These are phyloP conservation scores for Verticillium alfalfae DNA, from an alignment of 2,329 filamentous ascomycete genomes.

Conservation along the genomic window DNA sequence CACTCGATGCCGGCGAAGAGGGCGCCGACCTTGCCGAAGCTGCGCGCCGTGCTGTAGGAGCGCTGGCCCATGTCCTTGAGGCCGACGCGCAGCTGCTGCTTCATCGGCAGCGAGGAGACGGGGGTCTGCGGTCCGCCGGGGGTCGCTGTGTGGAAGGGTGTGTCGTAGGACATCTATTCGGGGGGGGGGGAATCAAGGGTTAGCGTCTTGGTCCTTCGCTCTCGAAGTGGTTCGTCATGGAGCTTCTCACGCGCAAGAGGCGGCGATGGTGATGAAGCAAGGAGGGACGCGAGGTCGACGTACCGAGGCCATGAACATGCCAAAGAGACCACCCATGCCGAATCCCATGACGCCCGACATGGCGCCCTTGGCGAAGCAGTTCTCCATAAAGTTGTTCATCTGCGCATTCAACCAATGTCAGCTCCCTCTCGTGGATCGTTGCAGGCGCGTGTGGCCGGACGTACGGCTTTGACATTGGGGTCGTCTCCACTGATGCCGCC, in stretches of 20 bases:
- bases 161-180: conserved; percentile 92
- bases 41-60: conserved; percentile 80
- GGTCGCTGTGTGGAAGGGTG: conserved; percentile 60
- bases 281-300: conserved; percentile 18
- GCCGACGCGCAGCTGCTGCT: conserved; percentile 76
- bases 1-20: conserved; percentile 93
- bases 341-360: conserved; percentile 93
- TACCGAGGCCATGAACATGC: conserved; percentile 97
- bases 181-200: not conserved
- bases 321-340: conserved; percentile 87
- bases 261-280: conserved; percentile 2
- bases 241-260: no score
- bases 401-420: conserved; percentile 23
- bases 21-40: conserved; percentile 89
- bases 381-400: conserved; percentile 86
- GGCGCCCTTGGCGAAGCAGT: conserved; percentile 80
- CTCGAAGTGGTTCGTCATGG: no score
- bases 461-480: conserved; percentile 45
- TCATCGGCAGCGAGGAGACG: conserved; percentile 64
- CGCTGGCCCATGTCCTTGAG: conserved; percentile 93
- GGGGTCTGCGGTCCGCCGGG: conserved; percentile 32
- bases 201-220: not conserved
- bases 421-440: not conserved
- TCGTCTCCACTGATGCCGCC: conserved; percentile 34
- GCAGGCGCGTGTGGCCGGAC: conserved; percentile 12